phyloP scores from a whole-genome alignment of 768 basidiomycete genomes.

The Psilocybe cyanescens region DNA sequence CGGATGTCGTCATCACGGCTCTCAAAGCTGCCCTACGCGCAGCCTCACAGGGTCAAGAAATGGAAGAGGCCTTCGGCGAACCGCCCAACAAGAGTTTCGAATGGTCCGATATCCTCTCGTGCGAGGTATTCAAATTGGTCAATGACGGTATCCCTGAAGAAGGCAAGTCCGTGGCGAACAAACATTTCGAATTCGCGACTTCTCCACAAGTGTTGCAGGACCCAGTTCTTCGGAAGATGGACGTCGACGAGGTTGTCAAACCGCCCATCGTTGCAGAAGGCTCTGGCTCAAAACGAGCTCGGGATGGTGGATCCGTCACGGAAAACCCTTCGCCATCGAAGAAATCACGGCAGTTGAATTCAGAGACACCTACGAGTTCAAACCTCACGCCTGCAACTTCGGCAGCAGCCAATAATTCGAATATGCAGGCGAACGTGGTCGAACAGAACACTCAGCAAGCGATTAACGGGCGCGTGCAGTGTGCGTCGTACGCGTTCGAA shows the following conservation, averaged over 20 bases:
- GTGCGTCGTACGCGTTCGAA: constrained; percentile 15
- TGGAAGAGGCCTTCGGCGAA: neutral
- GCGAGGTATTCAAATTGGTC: neutral
- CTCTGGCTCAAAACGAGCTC: neutral
- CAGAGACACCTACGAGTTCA: neutral
- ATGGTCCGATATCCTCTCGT: neutral
- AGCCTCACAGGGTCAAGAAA: neutral
- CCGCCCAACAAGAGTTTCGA: neutral
- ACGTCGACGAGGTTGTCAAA: neutral
- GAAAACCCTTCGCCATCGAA: neutral
- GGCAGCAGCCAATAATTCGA: neutral
- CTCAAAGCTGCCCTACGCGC: neutral
- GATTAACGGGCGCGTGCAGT: neutral
- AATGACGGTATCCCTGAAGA: neutral
- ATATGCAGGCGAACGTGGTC: neutral
- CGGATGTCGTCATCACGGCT: neutral
- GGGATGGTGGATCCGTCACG: neutral
- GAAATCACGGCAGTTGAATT: neutral
- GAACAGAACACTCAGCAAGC: neutral
- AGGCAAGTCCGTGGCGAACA: neutral
- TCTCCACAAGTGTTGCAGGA: neutral
- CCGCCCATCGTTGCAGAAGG: neutral
- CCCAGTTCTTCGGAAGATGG: neutral
- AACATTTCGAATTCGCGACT: neutral
- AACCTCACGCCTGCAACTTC: neutral